Evolutionary conservation across 1,284 basidiomycete species (phyloP).

Genomic region (Ustilago shanxiensis): DNA sequence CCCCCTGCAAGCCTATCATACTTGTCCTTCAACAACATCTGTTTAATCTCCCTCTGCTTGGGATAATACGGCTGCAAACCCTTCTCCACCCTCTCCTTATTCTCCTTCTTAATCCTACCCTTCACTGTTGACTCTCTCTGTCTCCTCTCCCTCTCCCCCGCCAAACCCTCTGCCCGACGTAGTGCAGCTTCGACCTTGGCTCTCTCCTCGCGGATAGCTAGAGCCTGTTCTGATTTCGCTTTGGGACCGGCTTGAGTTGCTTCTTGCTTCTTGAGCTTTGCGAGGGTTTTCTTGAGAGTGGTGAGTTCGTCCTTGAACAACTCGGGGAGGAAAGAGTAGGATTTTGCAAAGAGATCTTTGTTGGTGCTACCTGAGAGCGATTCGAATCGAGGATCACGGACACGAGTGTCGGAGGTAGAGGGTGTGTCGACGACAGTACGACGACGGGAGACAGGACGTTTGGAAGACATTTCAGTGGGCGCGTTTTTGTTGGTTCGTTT

Average conservation of each 20-base stretch:
- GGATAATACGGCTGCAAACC: conserved; percentile 78
- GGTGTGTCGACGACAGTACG: conserved; percentile 81
- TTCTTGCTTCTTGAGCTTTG: conserved; percentile 79
- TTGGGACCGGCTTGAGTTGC: conserved; percentile 77
- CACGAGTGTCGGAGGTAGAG: conserved; percentile 76
- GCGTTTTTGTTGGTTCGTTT: conserved; percentile 88
- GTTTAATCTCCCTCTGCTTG: conserved; percentile 79
- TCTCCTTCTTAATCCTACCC: conserved; percentile 71
- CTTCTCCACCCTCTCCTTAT: conserved; percentile 63
- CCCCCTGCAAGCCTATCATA: conserved; percentile 47
- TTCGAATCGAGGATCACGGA: conserved; percentile 90
- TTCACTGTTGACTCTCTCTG: conserved; percentile 74
- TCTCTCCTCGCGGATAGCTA: conserved; percentile 76
- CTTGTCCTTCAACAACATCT: conserved; percentile 60
- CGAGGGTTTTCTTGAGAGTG: conserved; percentile 78
- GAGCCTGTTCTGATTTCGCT: conserved; percentile 74
- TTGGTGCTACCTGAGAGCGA: conserved; percentile 80
- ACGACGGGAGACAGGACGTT: conserved; percentile 83
- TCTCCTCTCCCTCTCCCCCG: conserved; percentile 78
- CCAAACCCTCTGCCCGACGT: conserved; percentile 79
- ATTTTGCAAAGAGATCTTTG: conserved; percentile 78
- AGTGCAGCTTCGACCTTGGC: conserved; percentile 81
- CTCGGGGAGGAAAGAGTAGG: conserved; percentile 83
- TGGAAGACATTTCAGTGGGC: conserved; percentile 88
- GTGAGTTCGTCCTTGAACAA: conserved; percentile 79